These are phyloP conservation scores for Populus deltoides DNA, from an alignment of 345 rosid species.

Conservation along the genomic window DNA sequence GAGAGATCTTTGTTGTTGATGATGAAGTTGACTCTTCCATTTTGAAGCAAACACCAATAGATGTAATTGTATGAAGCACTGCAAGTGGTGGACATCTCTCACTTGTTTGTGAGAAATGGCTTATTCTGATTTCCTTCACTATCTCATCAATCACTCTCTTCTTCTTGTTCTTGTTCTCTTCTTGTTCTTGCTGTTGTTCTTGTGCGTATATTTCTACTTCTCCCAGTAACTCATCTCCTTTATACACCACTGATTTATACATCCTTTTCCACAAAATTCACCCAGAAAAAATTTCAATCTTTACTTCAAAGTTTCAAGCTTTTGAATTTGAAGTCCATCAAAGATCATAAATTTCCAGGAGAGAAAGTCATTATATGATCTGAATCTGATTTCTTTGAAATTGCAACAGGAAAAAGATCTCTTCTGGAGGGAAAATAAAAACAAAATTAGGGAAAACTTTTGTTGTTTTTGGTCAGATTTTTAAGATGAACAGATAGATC, in stretches of 20 bases:
- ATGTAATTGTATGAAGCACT: conserved; percentile 73
- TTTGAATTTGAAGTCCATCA: neutral
- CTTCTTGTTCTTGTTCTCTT: conserved; percentile 27
- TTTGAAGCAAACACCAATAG: conserved; percentile 71
- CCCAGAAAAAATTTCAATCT: neutral
- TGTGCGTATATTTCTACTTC: conserved; percentile 73
- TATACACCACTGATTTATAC: conserved; percentile 69
- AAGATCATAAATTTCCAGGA: neutral
- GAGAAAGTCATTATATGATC: conserved; percentile 1
- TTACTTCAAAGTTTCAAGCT: conserved; percentile 8
- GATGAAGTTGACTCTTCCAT: conserved; percentile 44
- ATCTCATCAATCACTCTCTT: conserved; percentile 49
- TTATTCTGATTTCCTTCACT: conserved; percentile 62
- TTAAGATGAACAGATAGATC: conserved; percentile 11
- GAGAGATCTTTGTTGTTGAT: conserved; percentile 31
- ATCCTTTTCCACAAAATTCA: conserved; percentile 23
- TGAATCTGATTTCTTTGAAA: neutral
- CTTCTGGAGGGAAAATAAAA: neutral
- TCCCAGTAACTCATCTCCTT: conserved; percentile 61
- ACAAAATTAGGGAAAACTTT: conserved; percentile 5
- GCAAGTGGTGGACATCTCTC: conserved; percentile 97
- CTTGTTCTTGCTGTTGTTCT: conserved; percentile 29
- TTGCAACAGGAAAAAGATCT: conserved; percentile 1
- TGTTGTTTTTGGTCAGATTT: conserved; percentile 17
- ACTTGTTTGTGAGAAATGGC: conserved; percentile 65